Percentiles rank a stretch among this genome's conserved stretches.
These are phyloP conservation scores for Chaetomium globosum DNA, from an alignment of 2,329 filamentous ascomycete genomes.

Conservation along the genomic window DNA sequence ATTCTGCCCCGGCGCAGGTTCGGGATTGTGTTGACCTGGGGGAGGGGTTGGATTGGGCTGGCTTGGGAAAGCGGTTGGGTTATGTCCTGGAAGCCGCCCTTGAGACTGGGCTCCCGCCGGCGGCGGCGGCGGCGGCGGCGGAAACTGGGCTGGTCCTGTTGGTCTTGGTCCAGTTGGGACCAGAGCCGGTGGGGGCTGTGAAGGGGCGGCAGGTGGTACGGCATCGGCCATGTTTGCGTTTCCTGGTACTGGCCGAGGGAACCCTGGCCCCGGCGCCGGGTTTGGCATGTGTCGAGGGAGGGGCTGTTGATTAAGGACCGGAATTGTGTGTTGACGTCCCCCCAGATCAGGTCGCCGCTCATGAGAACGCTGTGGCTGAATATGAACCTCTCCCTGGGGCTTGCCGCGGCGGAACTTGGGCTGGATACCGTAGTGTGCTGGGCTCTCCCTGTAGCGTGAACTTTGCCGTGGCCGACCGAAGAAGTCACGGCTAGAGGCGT, in stretches of 20 bases:
- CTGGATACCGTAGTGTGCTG: conserved; percentile 20
- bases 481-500: not conserved
- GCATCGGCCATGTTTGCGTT: not conserved
- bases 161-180: not conserved
- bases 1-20: not conserved
- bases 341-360: conserved; percentile 2
- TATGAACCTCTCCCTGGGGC: conserved; percentile 4
- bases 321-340: conserved; percentile 12
- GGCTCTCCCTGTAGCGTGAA: conserved; percentile 2
- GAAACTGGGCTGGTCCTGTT: not conserved
- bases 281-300: not conserved
- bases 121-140: not conserved
- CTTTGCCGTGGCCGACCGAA: conserved; percentile 5
- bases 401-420: not conserved
- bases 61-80: not conserved
- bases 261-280: not conserved
- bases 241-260: not conserved
- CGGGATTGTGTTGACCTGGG: conserved; percentile 10
- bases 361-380: conserved; percentile 8
- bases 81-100: not conserved
- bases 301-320: not conserved
- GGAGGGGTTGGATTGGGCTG: not conserved
- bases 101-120: not conserved
- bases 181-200: not conserved
- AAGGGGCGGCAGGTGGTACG: conserved; percentile 5